A percentile compares a stretch with the other conserved stretches of the same genome.
Conservation (phyloP, 2,329 filamentous ascomycete species). For the Fusarium fracticaudum region DNA sequence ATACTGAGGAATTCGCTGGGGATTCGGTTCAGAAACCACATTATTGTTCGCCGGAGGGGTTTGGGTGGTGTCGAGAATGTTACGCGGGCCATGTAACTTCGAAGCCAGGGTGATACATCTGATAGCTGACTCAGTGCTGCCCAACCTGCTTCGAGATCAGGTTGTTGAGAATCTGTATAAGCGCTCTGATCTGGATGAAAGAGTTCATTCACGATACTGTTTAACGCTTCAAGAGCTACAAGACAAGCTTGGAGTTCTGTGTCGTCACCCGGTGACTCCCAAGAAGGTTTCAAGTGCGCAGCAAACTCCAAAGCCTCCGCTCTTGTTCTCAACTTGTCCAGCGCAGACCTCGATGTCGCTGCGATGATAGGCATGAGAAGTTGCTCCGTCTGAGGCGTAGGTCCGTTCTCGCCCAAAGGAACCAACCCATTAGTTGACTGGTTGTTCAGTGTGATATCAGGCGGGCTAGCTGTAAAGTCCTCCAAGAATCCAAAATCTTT, state of each 20-base stretch:
- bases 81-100: slow-evolving; percentile 31
- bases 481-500: not conserved
- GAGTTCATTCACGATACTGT: slow-evolving; percentile 17
- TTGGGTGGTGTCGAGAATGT: slow-evolving; percentile 42
- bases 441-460: not conserved
- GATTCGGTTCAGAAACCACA: slow-evolving; percentile 53
- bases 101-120: slow-evolving; percentile 28
- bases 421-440: not conserved
- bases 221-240: slow-evolving; percentile 4
- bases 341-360: slow-evolving; percentile 3
- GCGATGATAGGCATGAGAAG: slow-evolving; percentile 29
- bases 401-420: slow-evolving; percentile 15
- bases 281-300: not conserved
- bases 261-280: not conserved
- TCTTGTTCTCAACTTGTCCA: not conserved
- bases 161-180: not conserved
- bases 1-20: slow-evolving; percentile 47
- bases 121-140: not conserved
- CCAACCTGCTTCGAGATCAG: not conserved
- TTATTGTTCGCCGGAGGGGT: slow-evolving; percentile 49
- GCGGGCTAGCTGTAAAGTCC: not conserved
- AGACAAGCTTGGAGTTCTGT: slow-evolving; percentile 20
- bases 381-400: not conserved
- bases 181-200: not conserved
- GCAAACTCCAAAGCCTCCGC: slow-evolving; percentile 8